Evolutionary conservation across 2,329 filamentous ascomycete genomes (phyloP), one percentile per base, ranked within the genome.

Genomic region (Colletotrichum tropicicola): DNA sequence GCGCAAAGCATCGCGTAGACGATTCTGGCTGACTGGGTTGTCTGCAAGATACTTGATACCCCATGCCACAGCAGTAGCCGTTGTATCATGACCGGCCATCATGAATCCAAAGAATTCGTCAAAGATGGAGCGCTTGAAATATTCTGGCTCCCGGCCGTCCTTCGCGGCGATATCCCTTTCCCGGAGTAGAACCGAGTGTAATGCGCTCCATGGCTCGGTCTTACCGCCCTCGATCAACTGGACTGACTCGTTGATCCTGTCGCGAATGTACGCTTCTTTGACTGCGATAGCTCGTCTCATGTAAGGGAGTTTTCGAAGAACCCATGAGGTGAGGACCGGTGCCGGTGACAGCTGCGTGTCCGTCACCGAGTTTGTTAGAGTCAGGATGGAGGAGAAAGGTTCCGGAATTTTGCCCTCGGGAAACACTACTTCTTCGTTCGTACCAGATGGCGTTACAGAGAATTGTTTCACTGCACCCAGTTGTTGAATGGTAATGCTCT

Each of bases 181-280:
- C 30, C 75, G 71, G 7, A 73, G 59, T 8, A 78, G 59, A 6
- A 79, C 73, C 0, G 72, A 71, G 59, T 79, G 73, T 2, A 78
- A 56, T 8, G 77, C 76, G 32, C 70, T 77, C 15, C 59, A 68
- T 12, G 72, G 68, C 10, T 70, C 53, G 1, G 41, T 8, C 44
- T 72, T 59, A 1, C 69, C 69, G 1, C 35, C 44, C 2, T 69
- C 28, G 51, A 76, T 72, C 4, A 70, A 65, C 7, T 25, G 47
- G 12, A 72, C 27, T 0, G 62, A 65, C 25, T 71, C 69, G n/a
- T 71, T 62, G 17, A 74, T 59, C 45, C 70, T 71, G 57, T 69
- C 59, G 6, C 49, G 66, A 43, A 76, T 73, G 53, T 71, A 74
- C n/a, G 66, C 51, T 30, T 75, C 70, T 54, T 77, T 78, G 64